A percentile compares a stretch with the other conserved stretches of the same genome.
phyloP scores from a whole-genome alignment of 2,329 filamentous ascomycete species.

The Neoarthrinium moseri region DNA sequence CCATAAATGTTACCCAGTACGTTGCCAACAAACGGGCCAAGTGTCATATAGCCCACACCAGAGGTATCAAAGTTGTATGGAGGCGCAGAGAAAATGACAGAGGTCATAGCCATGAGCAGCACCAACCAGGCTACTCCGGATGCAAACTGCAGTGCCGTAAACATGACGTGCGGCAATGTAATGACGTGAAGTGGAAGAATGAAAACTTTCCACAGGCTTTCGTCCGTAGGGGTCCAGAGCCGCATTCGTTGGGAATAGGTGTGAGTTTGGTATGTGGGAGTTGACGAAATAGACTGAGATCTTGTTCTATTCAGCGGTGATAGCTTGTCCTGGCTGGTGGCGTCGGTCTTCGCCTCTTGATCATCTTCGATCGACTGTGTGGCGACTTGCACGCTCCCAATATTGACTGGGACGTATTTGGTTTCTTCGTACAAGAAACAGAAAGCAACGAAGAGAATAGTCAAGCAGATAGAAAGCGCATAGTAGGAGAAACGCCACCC shows the following conservation, averaged over 20 bases:
- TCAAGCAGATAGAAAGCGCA: constrained; percentile 16
- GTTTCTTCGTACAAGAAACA: constrained; percentile 18
- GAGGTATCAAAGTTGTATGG: constrained; percentile 26
- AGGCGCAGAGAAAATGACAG: constrained; percentile 33
- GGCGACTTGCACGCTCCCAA: neutral
- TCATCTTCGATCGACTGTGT: neutral
- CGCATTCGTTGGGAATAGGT: constrained; percentile 9
- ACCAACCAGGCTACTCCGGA: constrained; percentile 34
- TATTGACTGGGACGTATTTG: constrained; percentile 20
- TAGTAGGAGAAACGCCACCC: constrained; percentile 31
- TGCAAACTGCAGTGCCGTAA: constrained; percentile 37
- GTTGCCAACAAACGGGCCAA: constrained; percentile 34
- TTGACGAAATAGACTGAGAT: neutral
- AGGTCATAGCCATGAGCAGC: constrained; percentile 26
- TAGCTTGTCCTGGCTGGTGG: too few relatives aligned
- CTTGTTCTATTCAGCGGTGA: too few relatives aligned
- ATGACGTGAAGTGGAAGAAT: neutral
- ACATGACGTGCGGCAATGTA: constrained; percentile 37
- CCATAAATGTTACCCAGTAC: constrained; percentile 37
- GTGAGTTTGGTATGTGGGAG: neutral
- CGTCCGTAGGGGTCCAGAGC: constrained; percentile 2
- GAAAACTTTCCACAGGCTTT: constrained; percentile 1
- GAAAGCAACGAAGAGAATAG: constrained; percentile 16
- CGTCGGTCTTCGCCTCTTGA: constrained; percentile 3
- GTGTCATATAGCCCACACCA: constrained; percentile 26